A percentile compares a stretch with the other conserved stretches of the same genome.
Conservation (phyloP, 2,329 filamentous ascomycete genomes). For the Sodiomyces alkalinus region DNA sequence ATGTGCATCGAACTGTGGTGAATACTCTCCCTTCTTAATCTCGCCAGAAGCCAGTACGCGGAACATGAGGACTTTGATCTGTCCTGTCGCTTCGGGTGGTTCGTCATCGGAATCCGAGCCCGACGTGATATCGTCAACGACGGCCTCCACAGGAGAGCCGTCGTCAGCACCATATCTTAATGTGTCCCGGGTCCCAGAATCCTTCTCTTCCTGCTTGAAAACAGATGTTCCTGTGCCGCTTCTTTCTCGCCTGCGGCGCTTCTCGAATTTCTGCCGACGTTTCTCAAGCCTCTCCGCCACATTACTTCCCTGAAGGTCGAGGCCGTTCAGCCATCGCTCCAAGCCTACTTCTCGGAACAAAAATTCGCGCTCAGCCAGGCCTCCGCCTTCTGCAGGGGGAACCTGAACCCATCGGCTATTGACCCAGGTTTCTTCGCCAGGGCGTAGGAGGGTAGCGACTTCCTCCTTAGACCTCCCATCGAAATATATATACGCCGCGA, state of each 20-base stretch:
- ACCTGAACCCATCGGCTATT: conserved; percentile 97
- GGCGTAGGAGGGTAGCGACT: conserved; percentile 80
- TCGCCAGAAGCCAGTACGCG: conserved; percentile 89
- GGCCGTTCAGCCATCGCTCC: conserved; percentile 89
- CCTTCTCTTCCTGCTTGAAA: conserved; percentile 10
- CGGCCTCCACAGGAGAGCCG: conserved; percentile 55
- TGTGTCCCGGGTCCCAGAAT: conserved; percentile 33
- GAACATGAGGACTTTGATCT: conserved; percentile 97
- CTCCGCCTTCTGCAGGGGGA: conserved; percentile 78
- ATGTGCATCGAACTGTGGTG: conserved; percentile 90
- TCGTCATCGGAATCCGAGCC: conserved; percentile 61
- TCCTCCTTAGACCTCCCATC: conserved; percentile 92
- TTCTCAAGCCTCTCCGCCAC: conserved; percentile 81
- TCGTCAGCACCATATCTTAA: conserved; percentile 71
- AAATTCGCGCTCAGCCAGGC: conserved; percentile 90
- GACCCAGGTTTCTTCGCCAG: conserved; percentile 97
- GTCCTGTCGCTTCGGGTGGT: conserved; percentile 82
- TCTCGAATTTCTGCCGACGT: conserved; percentile 66
- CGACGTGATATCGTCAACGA: conserved; percentile 55
- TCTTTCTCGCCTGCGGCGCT: conserved; percentile 49
- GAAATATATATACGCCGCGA: conserved; percentile 98
- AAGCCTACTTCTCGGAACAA: conserved; percentile 92
- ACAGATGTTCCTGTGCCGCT: conserved; percentile 13
- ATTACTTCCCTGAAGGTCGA: conserved; percentile 89
- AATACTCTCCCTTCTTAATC: conserved; percentile 96